Conservation (phyloP, 441 rosid species). For the Metrosideros polymorpha region DNA sequence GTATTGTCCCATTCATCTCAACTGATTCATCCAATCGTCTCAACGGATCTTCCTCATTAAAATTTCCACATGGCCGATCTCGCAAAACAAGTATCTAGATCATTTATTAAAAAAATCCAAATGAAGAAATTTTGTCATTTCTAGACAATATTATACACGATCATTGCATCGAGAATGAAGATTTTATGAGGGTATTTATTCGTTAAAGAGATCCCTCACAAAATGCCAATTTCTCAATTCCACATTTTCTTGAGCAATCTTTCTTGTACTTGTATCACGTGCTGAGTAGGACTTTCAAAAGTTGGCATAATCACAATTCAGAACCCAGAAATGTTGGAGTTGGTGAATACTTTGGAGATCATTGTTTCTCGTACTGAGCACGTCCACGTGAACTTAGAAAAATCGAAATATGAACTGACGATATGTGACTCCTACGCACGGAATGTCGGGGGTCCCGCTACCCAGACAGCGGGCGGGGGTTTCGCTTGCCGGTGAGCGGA, state of each 20-base stretch:
- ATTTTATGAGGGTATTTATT: background rate
- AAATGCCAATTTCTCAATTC: background rate
- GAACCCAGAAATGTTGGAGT: too few relatives aligned
- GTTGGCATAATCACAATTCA: too few relatives aligned
- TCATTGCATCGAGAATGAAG: background rate
- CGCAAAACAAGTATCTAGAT: accelerated
- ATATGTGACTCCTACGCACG: too few relatives aligned
- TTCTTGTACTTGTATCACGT: background rate
- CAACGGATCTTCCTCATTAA: background rate
- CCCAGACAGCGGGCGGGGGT: too few relatives aligned
- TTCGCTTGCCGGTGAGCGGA: too few relatives aligned
- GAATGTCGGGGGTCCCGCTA: too few relatives aligned
- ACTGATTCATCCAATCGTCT: background rate
- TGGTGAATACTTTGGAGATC: too few relatives aligned
- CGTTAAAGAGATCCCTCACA: background rate
- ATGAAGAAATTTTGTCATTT: too few relatives aligned
- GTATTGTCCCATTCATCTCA: background rate
- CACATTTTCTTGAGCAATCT: background rate
- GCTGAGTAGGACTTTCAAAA: too few relatives aligned
- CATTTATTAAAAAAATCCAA: background rate
- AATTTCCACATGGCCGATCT: background rate
- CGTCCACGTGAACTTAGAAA: too few relatives aligned
- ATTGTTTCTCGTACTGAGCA: too few relatives aligned
- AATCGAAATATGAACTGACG: too few relatives aligned
- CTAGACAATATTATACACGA: accelerated